Percentiles rank a stretch among this genome's conserved stretches.
These are phyloP conservation scores for Tulasnella sp. DNA, from an alignment of 768 basidiomycete species.

Conservation along the genomic window DNA sequence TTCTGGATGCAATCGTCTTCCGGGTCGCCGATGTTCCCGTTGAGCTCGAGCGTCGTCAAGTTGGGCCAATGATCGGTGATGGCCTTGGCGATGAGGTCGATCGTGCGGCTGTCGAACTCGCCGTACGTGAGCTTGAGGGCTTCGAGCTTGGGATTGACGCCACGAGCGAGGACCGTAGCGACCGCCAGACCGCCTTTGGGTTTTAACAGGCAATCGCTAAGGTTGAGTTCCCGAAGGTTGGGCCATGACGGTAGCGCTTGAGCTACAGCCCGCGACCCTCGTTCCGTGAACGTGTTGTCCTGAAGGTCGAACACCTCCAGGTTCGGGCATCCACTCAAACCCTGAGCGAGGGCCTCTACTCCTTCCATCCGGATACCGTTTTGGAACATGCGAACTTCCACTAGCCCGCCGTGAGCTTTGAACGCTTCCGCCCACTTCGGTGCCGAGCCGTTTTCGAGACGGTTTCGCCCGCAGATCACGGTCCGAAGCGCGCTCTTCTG, in stretches of 20 bases:
- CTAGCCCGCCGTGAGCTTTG: constrained; percentile 75
- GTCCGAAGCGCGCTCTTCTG: constrained; percentile 71
- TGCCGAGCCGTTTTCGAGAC: constrained; percentile 91
- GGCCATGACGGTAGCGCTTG: constrained; percentile 71
- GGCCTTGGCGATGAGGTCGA: constrained; percentile 66
- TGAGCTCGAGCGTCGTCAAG: constrained; percentile 76
- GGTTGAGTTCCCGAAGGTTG: constrained; percentile 72
- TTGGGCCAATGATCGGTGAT: constrained; percentile 61
- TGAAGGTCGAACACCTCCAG: constrained; percentile 86
- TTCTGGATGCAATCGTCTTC: constrained; percentile 52
- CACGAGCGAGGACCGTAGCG: constrained; percentile 61
- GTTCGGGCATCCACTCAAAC: constrained; percentile 65
- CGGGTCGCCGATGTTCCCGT: constrained; percentile 64
- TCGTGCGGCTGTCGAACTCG: constrained; percentile 74
- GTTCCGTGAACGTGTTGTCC: constrained; percentile 77
- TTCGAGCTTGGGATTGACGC: constrained; percentile 74
- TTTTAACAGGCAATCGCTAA: constrained; percentile 90
- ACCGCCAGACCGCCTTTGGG: constrained; percentile 75
- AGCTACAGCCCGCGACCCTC: constrained; percentile 60
- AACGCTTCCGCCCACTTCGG: constrained; percentile 85
- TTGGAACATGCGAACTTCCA: constrained; percentile 92
- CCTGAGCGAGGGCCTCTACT: constrained; percentile 74
- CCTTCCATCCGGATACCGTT: constrained; percentile 97
- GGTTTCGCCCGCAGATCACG: constrained; percentile 92
- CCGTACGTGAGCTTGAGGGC: constrained; percentile 88